phyloP scores from a whole-genome alignment of 2,329 filamentous ascomycete species.

The Hypocrella siamensis region DNA sequence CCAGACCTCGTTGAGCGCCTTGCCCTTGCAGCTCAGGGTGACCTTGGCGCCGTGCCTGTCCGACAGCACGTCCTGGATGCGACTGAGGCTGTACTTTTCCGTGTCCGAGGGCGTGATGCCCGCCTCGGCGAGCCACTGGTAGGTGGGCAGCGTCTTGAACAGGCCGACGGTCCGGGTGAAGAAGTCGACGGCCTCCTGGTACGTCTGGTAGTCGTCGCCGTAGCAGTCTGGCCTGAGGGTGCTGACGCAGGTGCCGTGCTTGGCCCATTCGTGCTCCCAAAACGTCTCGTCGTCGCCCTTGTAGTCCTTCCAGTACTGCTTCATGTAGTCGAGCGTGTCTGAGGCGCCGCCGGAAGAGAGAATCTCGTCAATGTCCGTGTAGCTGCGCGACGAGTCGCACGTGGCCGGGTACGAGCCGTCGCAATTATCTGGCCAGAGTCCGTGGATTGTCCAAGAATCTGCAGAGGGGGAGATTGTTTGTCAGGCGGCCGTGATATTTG shows the following conservation, averaged over 20 bases:
- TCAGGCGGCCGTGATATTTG: neutral
- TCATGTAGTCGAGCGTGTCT: slow-evolving; percentile 50
- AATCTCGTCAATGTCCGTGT: slow-evolving; percentile 50
- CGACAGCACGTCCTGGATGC: slow-evolving; percentile 42
- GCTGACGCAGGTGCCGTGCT: slow-evolving; percentile 56
- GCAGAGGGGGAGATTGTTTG: slow-evolving; percentile 6
- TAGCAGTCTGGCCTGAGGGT: slow-evolving; percentile 56
- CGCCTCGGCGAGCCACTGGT: slow-evolving; percentile 42
- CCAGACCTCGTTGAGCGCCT: slow-evolving; percentile 37
- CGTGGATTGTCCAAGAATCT: slow-evolving; percentile 62
- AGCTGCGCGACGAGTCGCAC: slow-evolving; percentile 46
- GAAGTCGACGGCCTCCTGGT: slow-evolving; percentile 53
- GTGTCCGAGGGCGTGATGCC: slow-evolving; percentile 38
- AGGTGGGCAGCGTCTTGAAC: slow-evolving; percentile 54
- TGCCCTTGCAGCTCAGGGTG: slow-evolving; percentile 38
- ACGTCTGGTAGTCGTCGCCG: slow-evolving; percentile 34
- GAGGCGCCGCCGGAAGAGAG: slow-evolving; percentile 33
- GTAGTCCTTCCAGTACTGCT: slow-evolving; percentile 56
- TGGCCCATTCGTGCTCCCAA: slow-evolving; percentile 63
- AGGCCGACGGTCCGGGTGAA: slow-evolving; percentile 49
- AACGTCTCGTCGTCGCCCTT: slow-evolving; percentile 46
- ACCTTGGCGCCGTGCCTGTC: slow-evolving; percentile 35
- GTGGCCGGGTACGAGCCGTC: slow-evolving; percentile 52
- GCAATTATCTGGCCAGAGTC: slow-evolving; percentile 51
- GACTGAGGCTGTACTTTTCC: slow-evolving; percentile 40